Conservation (phyloP, 2,329 filamentous ascomycete genomes). For the Fusarium subglutinans region DNA sequence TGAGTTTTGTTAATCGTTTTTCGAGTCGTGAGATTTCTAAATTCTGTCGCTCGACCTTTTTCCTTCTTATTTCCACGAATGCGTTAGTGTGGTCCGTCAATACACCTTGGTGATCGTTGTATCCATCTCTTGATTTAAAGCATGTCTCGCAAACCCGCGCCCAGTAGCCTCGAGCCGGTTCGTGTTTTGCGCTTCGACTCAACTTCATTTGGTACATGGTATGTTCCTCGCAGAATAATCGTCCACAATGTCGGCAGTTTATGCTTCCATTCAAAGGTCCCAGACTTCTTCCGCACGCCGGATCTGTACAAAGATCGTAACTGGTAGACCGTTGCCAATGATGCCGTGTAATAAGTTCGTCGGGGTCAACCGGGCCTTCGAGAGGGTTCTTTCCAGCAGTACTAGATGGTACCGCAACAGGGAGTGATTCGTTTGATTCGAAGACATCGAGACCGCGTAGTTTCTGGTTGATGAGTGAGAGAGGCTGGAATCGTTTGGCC, state of each 20-base stretch:
- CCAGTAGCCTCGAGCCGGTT: constrained; percentile 91
- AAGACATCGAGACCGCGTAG: constrained; percentile 92
- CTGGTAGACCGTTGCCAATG: constrained; percentile 87
- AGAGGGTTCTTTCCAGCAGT: constrained; percentile 51
- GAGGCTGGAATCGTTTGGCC: constrained; percentile 90
- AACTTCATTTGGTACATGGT: constrained; percentile 99
- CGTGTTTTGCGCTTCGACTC: constrained; percentile 86
- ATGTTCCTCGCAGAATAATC: constrained; percentile 94
- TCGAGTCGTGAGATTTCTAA: constrained; percentile 90
- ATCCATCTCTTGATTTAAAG: constrained; percentile 94
- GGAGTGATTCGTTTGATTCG: constrained; percentile 81
- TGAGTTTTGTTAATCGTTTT: constrained; percentile 90
- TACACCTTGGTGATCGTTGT: constrained; percentile 85
- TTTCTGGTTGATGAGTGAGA: constrained; percentile 92
- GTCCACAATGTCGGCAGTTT: constrained; percentile 93
- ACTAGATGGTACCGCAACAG: constrained; percentile 44
- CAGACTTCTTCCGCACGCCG: constrained; percentile 81
- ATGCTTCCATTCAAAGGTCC: constrained; percentile 84
- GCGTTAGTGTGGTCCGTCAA: constrained; percentile 75
- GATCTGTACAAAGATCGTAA: constrained; percentile 86
- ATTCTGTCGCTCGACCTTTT: constrained; percentile 83
- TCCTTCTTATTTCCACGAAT: constrained; percentile 77
- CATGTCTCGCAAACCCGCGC: constrained; percentile 98
- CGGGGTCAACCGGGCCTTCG: constrained; percentile 72
- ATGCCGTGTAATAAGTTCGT: constrained; percentile 85